phyloP scores from a whole-genome alignment of 164 flowering plant genomes.

The Aristolochia fimbriata region DNA sequence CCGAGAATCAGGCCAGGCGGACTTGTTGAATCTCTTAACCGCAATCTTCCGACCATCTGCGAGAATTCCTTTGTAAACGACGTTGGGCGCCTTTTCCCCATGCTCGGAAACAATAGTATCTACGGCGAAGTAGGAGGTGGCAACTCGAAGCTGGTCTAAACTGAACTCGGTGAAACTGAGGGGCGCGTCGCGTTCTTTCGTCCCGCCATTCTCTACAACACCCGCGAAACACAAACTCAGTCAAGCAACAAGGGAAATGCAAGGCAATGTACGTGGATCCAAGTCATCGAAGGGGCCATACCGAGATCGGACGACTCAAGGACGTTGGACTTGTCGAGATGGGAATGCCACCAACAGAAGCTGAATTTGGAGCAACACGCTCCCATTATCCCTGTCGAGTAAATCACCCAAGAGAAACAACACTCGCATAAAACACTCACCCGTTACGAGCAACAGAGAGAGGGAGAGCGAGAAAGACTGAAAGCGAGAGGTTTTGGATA shows the following conservation, averaged over 20 bases:
- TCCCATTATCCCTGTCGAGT: slow-evolving; percentile 50
- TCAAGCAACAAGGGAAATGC: not conserved
- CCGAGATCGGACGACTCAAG: slow-evolving; percentile 50
- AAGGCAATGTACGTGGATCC: not conserved
- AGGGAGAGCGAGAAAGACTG: not conserved
- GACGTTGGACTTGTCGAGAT: slow-evolving; percentile 34
- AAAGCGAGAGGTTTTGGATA: not conserved
- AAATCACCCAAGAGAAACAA: not conserved
- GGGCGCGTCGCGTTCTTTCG: slow-evolving; percentile 21
- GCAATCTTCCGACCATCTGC: slow-evolving; percentile 54
- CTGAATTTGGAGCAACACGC: slow-evolving; percentile 65
- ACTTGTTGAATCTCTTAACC: slow-evolving; percentile 68
- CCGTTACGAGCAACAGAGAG: no score
- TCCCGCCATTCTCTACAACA: slow-evolving; percentile 37
- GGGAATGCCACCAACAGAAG: slow-evolving; percentile 66
- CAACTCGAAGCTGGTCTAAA: slow-evolving; percentile 58
- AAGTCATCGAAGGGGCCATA: slow-evolving; percentile 1
- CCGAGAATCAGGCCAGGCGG: slow-evolving; percentile 90
- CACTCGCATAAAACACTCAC: no score
- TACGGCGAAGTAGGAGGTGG: slow-evolving; percentile 56
- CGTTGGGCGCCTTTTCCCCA: slow-evolving; percentile 90
- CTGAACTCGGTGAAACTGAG: slow-evolving; percentile 59
- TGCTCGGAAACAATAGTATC: slow-evolving; percentile 89
- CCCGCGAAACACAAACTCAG: not conserved
- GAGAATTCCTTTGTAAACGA: slow-evolving; percentile 74